phyloP scores from a whole-genome alignment of 148 eudicot species.

The Simmondsia chinensis region DNA sequence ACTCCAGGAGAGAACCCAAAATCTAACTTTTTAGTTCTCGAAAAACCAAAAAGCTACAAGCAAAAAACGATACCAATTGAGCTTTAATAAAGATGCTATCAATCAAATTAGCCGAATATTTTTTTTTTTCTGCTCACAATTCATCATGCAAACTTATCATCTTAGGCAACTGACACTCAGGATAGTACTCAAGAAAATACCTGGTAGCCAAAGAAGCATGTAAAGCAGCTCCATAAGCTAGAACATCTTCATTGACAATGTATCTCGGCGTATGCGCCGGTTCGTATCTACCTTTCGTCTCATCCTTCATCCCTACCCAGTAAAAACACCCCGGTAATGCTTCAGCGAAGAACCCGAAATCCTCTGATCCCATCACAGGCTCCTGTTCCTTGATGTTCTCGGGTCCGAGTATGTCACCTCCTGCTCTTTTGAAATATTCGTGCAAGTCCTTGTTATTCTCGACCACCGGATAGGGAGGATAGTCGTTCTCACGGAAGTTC shows the following conservation, averaged over 20 bases:
- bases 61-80: too few relatives aligned
- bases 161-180: constrained; percentile 2
- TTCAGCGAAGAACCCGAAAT: constrained; percentile 78
- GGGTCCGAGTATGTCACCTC: constrained; percentile 48
- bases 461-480: constrained; percentile 47
- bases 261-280: constrained; percentile 38
- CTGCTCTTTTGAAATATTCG: constrained; percentile 41
- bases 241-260: constrained; percentile 46
- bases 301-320: constrained; percentile 66
- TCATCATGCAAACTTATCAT: constrained; percentile 45
- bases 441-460: constrained; percentile 59
- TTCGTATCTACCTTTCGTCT: constrained; percentile 25
- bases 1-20: too few relatives aligned
- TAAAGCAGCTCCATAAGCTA: constrained; percentile 68
- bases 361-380: constrained; percentile 83
- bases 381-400: constrained; percentile 44
- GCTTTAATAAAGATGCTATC: too few relatives aligned
- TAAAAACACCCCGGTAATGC: constrained; percentile 65
- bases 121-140: too few relatives aligned
- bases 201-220: constrained; percentile 69
- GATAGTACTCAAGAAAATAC: constrained; percentile 44
- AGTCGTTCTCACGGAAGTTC: constrained; percentile 26
- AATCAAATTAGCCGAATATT: too few relatives aligned
- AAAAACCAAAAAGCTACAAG: too few relatives aligned
- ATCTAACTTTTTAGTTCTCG: too few relatives aligned